Evolutionary conservation across 2,329 filamentous ascomycete genomes (phyloP), one percentile per base, ranked within the genome.

Genomic region (Metarhizium album): DNA sequence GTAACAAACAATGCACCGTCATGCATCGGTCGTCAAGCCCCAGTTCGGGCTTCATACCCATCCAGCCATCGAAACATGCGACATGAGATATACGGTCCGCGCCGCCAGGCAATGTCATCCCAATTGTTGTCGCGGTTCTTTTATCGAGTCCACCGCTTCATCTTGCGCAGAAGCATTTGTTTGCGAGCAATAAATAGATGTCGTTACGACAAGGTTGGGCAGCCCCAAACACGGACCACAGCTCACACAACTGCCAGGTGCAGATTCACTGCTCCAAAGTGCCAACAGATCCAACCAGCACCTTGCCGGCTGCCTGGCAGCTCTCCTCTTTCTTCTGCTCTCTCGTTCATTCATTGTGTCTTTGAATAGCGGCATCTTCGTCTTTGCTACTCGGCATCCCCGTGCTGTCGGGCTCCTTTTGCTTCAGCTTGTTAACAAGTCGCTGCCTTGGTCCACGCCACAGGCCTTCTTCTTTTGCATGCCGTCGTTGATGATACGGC

Each of bases 171-270:
- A 35, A 14, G 33, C 14, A 13, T 35, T 13, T 35, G 33, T 16
- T 35, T 35, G 33, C 33, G 4, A 4, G 37, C 20, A 20, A 20
- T 40, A 20, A 40, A n/a, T n/a, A n/a, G n/a, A n/a, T n/a, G n/a
- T n/a, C 37, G 37, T 40, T 20, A 20, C 16, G 37, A 42, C 48
- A 11, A 37, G 33, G 46, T 42, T 42, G 16, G 27, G 46, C 35
- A 43, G 31, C 35, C 47, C 42, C 48, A 43, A 48, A 51, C 46
- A 48, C 50, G 18, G 47, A 43, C 50, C 51, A 49, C 42, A 24
- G 38, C 47, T 38, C 33, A 29, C 47, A 50, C 43, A 48, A 40
- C 24, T 47, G 47, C 51, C 45, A 40, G 46, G 29, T 40, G 38
- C 51, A 29, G 45, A 52, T 50, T 50, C 47, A 49, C 45, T 37